Base-by-base conservation (phyloP, 2,329 filamentous ascomycete genomes). In the Lizonia empirigonia region DNA sequence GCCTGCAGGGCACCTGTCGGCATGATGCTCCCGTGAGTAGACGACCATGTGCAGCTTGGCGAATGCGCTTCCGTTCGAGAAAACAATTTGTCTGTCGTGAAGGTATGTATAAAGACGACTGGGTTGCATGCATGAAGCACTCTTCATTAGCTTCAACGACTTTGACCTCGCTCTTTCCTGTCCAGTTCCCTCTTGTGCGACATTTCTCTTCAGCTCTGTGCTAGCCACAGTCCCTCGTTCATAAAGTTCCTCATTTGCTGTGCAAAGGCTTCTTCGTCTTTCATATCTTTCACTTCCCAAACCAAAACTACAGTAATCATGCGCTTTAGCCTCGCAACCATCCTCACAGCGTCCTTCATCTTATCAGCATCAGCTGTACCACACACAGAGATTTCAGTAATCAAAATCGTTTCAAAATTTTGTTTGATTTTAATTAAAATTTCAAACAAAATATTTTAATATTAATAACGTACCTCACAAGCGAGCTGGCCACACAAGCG, bases 271-370 rank as follows among this genome's bases (percentile, higher is more conserved):
- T 44, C 23, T 20, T 44, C 35, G 1, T 20, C 37, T n/a, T 33
- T 15, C 26, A 49, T 7, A 10, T 33, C 12, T 44, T 15, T n/a
- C 24, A 35, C 23, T 30, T 7, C 27, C 19, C 20, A 30, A 27
- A 20, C 13, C 33, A 15, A 34, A 29, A 5, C 13, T 19, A 12
- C 15, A 54, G 8, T 45, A 53, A 55, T 16, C 23, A 67, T 67
- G 64, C 63, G 56, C 41, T 62, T 65, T 54, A 56, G 59, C 37
- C 46, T 60, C 12, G 40, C 40, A 24, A 64, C 64, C 20, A 46
- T 66, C 32, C 54, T 60, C 34, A 50, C 61, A 8, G 51, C 55
- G 37, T 58, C 59, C 29, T 46, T 61, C 40, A 39, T 67, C 33
- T 37, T 64, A n/a, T 50, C 60, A 15, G 56, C 50, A 38, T 52